Evolutionary conservation across 345 rosid species (phyloP), one percentile per base, ranked within the genome.

Genomic region (Arabidopsis arenosa): DNA sequence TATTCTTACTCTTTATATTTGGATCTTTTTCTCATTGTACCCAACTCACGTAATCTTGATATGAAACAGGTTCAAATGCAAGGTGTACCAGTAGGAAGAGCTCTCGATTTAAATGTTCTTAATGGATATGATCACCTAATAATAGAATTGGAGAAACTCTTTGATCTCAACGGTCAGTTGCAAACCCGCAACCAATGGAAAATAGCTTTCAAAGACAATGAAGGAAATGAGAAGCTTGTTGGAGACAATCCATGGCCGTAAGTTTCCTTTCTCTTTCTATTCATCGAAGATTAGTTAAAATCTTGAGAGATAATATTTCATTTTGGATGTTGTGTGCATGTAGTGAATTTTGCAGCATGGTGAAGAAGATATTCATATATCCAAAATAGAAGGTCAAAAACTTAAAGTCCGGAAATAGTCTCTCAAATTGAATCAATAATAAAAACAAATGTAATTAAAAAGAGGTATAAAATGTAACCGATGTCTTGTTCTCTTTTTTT

Each of bases 221-320:
- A 89, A 75, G 86, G 81, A 61, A 92, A 91, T 56, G 84, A 84
- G 78, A 87, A 89, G 89, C 85, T 86, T 35, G 86, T 84, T 28
- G 94, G 93, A 10, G 93, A 91, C 58, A 91, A 89, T 77, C 91
- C 93, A 13, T 91, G 93, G 97, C 84, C 74, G 94, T 89, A 85
- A 78, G 88, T 75, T 18, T 18, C 9, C 10, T 52, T 10, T 11
- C 2, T 48, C 11, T 10, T 17, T 11, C 6, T 21, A 0, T 21
- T 4, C 23, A 52, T 52, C 5, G 10, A 9, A 18, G 5, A 21
- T 21, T 51, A 7, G 9, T 51, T 21, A 4, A 21, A 21, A 51
- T 5, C 28, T 21, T 51, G 13, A 51, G 14, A 51, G 7, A 51
- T 47, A 4, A 21, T 51, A 23, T 51, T 4, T 5, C 0, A 51